Percentiles rank a stretch among this genome's conserved stretches.
Conservation (phyloP, 345 rosid species). For the Syzygium jambos region DNA sequence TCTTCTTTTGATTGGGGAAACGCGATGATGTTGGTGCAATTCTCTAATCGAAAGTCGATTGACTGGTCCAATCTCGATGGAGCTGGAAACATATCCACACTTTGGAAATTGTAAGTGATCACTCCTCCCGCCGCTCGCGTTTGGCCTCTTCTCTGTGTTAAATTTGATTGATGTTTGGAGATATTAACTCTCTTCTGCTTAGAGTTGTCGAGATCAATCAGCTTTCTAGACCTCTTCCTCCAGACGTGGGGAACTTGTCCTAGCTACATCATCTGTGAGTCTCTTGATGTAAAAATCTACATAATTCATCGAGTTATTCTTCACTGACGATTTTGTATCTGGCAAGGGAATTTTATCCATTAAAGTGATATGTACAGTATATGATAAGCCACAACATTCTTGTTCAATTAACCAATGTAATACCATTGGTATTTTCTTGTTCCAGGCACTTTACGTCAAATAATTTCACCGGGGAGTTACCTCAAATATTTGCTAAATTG, state of each 20-base stretch:
- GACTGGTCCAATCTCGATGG: conserved; percentile 1
- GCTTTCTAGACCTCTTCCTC: neutral
- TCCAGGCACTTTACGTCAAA: conserved; percentile 41
- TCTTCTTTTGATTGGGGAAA: neutral
- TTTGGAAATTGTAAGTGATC: neutral
- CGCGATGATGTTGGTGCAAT: neutral
- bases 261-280: neutral
- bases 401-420: neutral
- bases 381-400: neutral
- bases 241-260: neutral
- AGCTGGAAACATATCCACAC: conserved; percentile 5
- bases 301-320: too few relatives aligned
- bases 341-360: neutral
- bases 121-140: neutral
- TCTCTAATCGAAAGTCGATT: neutral
- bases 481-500: conserved; percentile 32
- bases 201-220: conserved; percentile 3
- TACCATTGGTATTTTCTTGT: neutral
- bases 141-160: neutral
- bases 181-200: neutral
- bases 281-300: too few relatives aligned
- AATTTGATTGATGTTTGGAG: neutral
- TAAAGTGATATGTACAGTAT: neutral
- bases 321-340: neutral
- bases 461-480: conserved; percentile 39